A percentile compares a stretch with the other conserved stretches of the same genome.
Evolutionary conservation across 2,329 filamentous ascomycete species (phyloP).

Genomic region (Chaetomium globosum): DNA sequence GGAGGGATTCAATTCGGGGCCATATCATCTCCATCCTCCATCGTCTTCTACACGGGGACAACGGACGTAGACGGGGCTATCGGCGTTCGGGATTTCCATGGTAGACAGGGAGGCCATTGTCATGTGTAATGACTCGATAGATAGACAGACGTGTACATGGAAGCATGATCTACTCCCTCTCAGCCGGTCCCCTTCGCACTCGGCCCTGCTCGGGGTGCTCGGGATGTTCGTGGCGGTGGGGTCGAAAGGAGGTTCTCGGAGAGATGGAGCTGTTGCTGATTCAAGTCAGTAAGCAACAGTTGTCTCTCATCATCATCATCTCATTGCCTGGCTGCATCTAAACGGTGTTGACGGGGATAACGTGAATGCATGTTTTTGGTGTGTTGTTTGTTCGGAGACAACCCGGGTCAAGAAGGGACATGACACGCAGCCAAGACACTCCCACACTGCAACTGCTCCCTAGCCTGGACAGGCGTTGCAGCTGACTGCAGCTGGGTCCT

Average conservation of each 20-base stretch:
- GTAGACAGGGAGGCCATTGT: background rate
- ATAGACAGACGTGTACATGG: conserved; percentile 1
- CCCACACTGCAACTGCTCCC: background rate
- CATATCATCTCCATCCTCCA: background rate
- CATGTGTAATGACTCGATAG: background rate
- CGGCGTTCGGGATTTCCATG: background rate
- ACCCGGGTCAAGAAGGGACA: background rate
- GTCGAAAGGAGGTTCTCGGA: conserved; percentile 6
- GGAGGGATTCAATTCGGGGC: background rate
- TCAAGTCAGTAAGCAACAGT: background rate
- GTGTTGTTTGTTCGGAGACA: background rate
- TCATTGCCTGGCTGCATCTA: background rate
- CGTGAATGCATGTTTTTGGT: background rate
- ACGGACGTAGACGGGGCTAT: conserved; percentile 4
- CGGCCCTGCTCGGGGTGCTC: conserved; percentile 15
- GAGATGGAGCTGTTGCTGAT: conserved; percentile 13
- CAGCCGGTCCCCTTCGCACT: background rate
- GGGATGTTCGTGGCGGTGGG: conserved; percentile 1
- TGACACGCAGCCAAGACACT: background rate
- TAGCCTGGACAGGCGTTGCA: background rate
- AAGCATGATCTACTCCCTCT: background rate
- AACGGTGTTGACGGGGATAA: background rate
- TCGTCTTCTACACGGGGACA: background rate
- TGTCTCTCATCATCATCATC: background rate
- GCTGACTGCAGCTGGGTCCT: conserved; percentile 6